A percentile compares a stretch with the other conserved stretches of the same genome.
Conservation (phyloP, 148 eudicot species). For the Rhododendron simsii region DNA sequence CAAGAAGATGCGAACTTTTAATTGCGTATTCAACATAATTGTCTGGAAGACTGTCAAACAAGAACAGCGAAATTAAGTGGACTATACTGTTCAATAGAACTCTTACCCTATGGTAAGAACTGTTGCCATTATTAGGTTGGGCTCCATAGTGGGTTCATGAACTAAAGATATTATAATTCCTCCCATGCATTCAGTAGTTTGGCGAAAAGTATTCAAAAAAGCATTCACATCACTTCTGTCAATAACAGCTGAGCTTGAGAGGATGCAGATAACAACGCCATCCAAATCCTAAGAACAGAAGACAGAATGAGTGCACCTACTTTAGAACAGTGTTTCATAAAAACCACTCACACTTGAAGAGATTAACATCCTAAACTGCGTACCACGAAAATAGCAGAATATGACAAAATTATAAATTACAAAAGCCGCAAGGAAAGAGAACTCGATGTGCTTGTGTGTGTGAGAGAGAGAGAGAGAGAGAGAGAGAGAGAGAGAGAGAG, state of each 20-base stretch:
- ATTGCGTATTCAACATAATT: not conserved
- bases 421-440: not conserved
- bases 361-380: not conserved
- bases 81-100: not conserved
- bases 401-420: not conserved
- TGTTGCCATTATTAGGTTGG: slow-evolving; percentile 49
- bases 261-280: slow-evolving; percentile 55
- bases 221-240: slow-evolving; percentile 40
- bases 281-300: slow-evolving; percentile 45
- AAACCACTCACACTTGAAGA: not conserved
- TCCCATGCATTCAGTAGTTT: slow-evolving; percentile 48
- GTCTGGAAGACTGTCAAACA: not conserved
- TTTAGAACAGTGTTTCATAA: not conserved
- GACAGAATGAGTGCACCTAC: not conserved
- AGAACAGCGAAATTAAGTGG: not conserved
- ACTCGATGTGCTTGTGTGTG: not conserved
- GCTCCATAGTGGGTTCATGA: slow-evolving; percentile 55
- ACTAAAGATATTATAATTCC: slow-evolving; percentile 57
- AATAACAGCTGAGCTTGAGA: slow-evolving; percentile 55
- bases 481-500: not conserved
- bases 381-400: not conserved
- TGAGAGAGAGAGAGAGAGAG: not conserved
- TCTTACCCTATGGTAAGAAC: slow-evolving; percentile 67
- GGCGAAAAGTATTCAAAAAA: slow-evolving; percentile 49
- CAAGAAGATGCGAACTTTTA: not conserved